phyloP scores from a whole-genome alignment of 1,139 yeast genomes.

The Geotrichum restrictum region DNA sequence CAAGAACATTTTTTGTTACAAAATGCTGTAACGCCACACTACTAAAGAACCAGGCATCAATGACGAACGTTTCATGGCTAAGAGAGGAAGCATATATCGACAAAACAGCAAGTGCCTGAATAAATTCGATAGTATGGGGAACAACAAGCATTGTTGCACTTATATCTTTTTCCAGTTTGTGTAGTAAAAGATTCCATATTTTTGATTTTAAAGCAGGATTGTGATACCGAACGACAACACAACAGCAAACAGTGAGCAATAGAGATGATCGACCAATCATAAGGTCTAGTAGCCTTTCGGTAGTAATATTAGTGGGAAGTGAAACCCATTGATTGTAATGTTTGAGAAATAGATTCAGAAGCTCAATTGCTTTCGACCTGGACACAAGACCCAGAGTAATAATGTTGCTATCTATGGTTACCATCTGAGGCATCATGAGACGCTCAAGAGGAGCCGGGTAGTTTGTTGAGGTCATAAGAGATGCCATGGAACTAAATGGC shows the following conservation, averaged over 20 bases:
- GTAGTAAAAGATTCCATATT: conserved; percentile 40
- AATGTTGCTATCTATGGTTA: conserved; percentile 42
- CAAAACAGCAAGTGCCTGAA: conserved; percentile 61
- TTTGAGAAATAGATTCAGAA: conserved; percentile 54
- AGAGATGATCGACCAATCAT: conserved; percentile 56
- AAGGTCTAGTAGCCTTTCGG: conserved; percentile 50
- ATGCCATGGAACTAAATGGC: conserved; percentile 49
- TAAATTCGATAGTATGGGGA: conserved; percentile 52
- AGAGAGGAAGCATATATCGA: conserved; percentile 60
- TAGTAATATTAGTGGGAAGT: conserved; percentile 54
- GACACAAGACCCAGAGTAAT: conserved; percentile 50
- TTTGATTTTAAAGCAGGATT: conserved; percentile 41
- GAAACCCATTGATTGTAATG: conserved; percentile 78
- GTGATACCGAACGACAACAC: conserved; percentile 54
- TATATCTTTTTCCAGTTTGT: conserved; percentile 45
- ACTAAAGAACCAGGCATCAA: conserved; percentile 62
- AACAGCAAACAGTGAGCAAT: conserved; percentile 62
- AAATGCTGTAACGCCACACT: conserved; percentile 58
- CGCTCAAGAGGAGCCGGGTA: conserved; percentile 49
- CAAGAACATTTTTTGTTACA: conserved; percentile 46
- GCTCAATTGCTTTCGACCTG: conserved; percentile 46
- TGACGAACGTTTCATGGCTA: conserved; percentile 45
- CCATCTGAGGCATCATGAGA: conserved; percentile 40
- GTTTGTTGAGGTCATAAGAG: conserved; percentile 36
- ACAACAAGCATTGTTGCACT: conserved; percentile 44